Conservation (phyloP, 2,329 filamentous ascomycete genomes). For the Fusarium virguliforme region DNA sequence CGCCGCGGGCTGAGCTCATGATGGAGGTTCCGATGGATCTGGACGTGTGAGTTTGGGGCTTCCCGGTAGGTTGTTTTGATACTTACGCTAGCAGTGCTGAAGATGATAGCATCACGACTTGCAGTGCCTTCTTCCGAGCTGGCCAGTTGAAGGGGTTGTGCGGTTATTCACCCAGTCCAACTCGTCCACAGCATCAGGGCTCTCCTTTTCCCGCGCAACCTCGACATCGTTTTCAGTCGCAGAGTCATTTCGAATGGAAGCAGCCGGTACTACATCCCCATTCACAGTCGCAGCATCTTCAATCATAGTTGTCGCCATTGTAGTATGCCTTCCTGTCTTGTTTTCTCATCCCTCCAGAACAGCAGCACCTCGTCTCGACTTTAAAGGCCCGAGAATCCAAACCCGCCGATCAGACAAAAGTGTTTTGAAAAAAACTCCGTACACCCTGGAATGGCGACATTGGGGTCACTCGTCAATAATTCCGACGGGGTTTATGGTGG, state of each 20-base stretch:
- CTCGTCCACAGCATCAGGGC: slow-evolving; percentile 5
- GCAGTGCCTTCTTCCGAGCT: slow-evolving; percentile 58
- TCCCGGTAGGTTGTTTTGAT: background rate
- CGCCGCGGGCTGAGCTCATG: slow-evolving; percentile 37
- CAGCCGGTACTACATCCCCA: slow-evolving; percentile 14
- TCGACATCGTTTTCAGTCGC: slow-evolving; percentile 54
- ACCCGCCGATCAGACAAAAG: slow-evolving; percentile 15
- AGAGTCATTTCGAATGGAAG: slow-evolving; percentile 25
- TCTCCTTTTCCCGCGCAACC: slow-evolving; percentile 22
- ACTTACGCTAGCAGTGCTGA: slow-evolving; percentile 62
- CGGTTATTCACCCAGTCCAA: slow-evolving; percentile 57
- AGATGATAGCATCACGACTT: slow-evolving; percentile 57
- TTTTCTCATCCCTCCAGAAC: background rate
- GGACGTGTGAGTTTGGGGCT: background rate
- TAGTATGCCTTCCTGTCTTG: background rate
- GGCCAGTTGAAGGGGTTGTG: slow-evolving; percentile 70
- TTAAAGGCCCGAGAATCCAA: background rate
- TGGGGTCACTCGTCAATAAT: slow-evolving; percentile 5
- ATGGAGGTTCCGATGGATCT: slow-evolving; percentile 41
- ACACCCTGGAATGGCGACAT: slow-evolving; percentile 9
- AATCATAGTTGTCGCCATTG: slow-evolving; percentile 29
- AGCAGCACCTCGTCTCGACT: background rate
- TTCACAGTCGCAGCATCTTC: slow-evolving; percentile 9
- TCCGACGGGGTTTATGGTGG: slow-evolving; percentile 23
- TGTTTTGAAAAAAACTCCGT: background rate